Evolutionary conservation across 2,329 filamentous ascomycete genomes (phyloP).

Genomic region (Fusarium chaquense): DNA sequence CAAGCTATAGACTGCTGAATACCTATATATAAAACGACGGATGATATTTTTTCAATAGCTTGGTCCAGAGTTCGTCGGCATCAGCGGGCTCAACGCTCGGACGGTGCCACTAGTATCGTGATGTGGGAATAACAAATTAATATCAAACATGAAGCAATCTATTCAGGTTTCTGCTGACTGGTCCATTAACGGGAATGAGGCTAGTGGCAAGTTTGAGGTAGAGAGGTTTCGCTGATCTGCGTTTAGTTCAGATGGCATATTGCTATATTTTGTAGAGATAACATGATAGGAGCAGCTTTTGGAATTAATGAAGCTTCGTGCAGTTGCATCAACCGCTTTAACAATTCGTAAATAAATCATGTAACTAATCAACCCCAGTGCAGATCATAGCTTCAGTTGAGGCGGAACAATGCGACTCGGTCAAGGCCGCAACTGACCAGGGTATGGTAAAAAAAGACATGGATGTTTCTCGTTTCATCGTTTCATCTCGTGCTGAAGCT

Average conservation of each 20-base stretch:
- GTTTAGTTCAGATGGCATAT: background rate
- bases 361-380: background rate
- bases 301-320: rapidly evolving
- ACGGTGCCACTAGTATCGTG: too few relatives aligned
- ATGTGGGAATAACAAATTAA: background rate
- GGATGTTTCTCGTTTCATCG: background rate
- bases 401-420: background rate
- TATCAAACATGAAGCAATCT: background rate
- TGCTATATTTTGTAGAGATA: background rate
- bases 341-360: background rate
- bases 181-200: background rate
- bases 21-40: background rate
- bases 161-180: background rate
- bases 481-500: background rate
- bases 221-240: background rate
- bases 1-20: too few relatives aligned
- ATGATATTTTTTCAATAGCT: too few relatives aligned
- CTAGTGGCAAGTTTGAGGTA: background rate
- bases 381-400: background rate
- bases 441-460: background rate
- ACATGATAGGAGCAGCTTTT: background rate
- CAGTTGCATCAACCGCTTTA: background rate
- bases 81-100: background rate
- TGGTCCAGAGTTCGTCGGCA: too few relatives aligned
- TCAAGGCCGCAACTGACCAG: background rate